These are phyloP conservation scores for Thelonectria blattea DNA, from an alignment of 2,329 filamentous ascomycete genomes.

Conservation along the genomic window DNA sequence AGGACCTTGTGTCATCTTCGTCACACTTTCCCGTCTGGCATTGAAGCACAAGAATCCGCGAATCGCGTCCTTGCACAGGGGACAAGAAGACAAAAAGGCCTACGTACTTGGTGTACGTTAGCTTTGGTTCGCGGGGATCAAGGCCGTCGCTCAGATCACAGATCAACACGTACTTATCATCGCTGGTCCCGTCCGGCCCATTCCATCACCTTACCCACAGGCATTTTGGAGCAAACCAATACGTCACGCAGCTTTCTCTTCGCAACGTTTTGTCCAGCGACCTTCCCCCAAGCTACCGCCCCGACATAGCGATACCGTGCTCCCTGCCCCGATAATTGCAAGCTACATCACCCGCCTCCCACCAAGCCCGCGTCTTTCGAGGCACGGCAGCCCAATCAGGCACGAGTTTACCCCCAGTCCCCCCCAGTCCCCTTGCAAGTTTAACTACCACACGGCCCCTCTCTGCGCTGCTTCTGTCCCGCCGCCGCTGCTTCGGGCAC, in stretches of 20 bases:
- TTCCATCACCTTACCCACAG: background rate
- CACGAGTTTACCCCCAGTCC: conserved; percentile 24
- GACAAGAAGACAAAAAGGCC: background rate
- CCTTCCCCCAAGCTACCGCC: conserved; percentile 6
- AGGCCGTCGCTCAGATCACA: background rate
- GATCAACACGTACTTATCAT: background rate
- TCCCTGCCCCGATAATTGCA: conserved; percentile 15
- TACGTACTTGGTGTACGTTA: conserved; percentile 1
- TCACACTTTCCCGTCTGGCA: background rate
- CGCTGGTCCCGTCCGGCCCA: background rate
- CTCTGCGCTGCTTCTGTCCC: conserved; percentile 23
- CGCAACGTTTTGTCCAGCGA: background rate
- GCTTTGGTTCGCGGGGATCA: background rate
- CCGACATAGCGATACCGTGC: conserved; percentile 16
- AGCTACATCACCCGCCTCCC: conserved; percentile 33
- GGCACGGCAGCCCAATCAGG: conserved; percentile 33
- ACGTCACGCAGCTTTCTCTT: background rate
- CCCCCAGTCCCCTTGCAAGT: background rate
- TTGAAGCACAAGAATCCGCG: background rate
- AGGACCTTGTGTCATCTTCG: background rate
- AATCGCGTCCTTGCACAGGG: background rate
- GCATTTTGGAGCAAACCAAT: background rate
- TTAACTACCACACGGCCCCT: conserved; percentile 14
- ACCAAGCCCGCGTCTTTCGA: background rate
- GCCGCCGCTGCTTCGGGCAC: conserved; percentile 9